A percentile compares a stretch with the other conserved stretches of the same genome.
These are phyloP conservation scores for Elsinoe batatas DNA, from an alignment of 2,329 filamentous ascomycete species.

Conservation along the genomic window DNA sequence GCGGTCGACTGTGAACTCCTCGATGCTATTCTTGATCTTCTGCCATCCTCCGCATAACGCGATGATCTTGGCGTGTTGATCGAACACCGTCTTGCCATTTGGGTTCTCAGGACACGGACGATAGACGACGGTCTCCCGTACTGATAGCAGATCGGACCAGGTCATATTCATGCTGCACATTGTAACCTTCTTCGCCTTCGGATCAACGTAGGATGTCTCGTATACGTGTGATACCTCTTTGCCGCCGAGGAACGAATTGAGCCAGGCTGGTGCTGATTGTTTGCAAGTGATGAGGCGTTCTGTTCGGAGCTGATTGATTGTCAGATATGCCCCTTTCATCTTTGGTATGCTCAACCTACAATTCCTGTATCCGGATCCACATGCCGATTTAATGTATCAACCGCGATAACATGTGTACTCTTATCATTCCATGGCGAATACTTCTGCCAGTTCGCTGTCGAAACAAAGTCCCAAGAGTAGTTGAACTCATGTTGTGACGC, in stretches of 20 bases:
- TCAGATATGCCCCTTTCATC: constrained; percentile 12
- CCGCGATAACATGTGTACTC: constrained; percentile 89
- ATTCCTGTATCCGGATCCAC: constrained; percentile 57
- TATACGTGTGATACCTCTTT: constrained; percentile 80
- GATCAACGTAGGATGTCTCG: constrained; percentile 93
- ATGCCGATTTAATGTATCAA: constrained; percentile 75
- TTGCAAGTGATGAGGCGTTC: constrained; percentile 58
- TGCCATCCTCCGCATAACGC: constrained; percentile 95
- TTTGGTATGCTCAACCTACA: constrained; percentile 34
- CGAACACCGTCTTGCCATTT: constrained; percentile 61
- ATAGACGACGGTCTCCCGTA: constrained; percentile 89
- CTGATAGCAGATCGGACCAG: constrained; percentile 78
- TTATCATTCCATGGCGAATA: constrained; percentile 99
- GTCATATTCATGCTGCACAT: constrained; percentile 97
- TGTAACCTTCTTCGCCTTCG: constrained; percentile 70
- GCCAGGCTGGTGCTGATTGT: constrained; percentile 65
- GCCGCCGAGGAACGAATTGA: constrained; percentile 68
- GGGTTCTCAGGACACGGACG: constrained; percentile 45
- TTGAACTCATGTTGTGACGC: constrained; percentile 81
- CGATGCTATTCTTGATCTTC: constrained; percentile 90
- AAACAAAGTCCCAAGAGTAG: constrained; percentile 98
- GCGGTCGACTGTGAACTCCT: constrained; percentile 77
- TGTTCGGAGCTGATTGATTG: constrained; percentile 49
- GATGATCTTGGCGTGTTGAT: constrained; percentile 84
- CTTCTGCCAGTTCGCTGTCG: constrained; percentile 94